phyloP scores from a whole-genome alignment of 371 early-diverging fungal species.

The Rhizopus arrhizus region DNA sequence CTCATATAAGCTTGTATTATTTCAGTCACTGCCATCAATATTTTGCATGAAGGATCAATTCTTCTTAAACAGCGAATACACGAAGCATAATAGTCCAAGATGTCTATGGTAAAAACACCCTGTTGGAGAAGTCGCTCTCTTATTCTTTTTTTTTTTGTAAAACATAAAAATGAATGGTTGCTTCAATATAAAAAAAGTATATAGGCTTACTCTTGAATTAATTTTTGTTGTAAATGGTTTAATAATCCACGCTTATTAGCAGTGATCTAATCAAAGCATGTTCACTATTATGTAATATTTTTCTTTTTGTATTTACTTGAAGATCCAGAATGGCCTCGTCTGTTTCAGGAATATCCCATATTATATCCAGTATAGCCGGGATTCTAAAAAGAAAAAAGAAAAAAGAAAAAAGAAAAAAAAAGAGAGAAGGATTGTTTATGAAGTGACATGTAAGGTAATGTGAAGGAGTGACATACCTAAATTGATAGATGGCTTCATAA shows the following conservation, averaged over 20 bases:
- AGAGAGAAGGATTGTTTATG: too few species aligned
- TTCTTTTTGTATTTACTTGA: constrained; percentile 16
- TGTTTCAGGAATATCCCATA: constrained; percentile 37
- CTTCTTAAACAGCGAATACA: constrained; percentile 37
- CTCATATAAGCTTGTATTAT: constrained; percentile 30
- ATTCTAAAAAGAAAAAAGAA: constrained; percentile 7
- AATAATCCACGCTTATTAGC: constrained; percentile 20
- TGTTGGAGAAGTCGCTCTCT: constrained; percentile 36
- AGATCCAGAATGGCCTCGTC: constrained; percentile 33
- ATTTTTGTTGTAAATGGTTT: constrained; percentile 16
- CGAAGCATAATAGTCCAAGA: constrained; percentile 36
- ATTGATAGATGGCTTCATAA: constrained; percentile 24
- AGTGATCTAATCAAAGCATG: constrained; percentile 14
- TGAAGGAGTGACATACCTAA: not conserved
- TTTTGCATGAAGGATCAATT: constrained; percentile 40
- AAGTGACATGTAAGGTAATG: too few species aligned
- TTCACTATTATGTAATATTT: not conserved
- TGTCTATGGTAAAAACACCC: constrained; percentile 37
- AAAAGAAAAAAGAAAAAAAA: not conserved
- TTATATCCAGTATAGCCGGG: constrained; percentile 41
- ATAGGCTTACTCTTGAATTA: constrained; percentile 35
- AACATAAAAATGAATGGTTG: not conserved
- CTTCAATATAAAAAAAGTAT: not conserved
- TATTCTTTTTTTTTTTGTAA: constrained; percentile 23
- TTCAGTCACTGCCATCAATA: constrained; percentile 30